These are phyloP conservation scores for Leccinum huronense DNA, from an alignment of 1,284 basidiomycete species.

Conservation along the genomic window DNA sequence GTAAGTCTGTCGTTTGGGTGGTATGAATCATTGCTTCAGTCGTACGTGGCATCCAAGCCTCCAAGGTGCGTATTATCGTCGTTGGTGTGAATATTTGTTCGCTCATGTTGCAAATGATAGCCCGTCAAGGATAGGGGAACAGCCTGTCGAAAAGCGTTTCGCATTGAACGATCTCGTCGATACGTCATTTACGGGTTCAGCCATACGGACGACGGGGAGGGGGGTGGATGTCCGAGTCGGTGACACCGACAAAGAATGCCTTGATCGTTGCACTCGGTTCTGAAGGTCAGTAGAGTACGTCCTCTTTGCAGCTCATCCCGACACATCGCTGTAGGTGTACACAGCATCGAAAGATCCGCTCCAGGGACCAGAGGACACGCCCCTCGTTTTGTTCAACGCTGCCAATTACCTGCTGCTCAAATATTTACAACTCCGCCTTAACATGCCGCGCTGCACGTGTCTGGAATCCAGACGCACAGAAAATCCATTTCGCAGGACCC, in stretches of 20 bases:
- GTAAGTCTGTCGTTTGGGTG: conserved; percentile 57
- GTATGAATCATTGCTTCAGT: conserved; percentile 64
- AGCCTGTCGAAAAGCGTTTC: conserved; percentile 64
- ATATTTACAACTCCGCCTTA: too few relatives aligned
- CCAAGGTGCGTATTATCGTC: conserved; percentile 39
- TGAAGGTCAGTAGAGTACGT: conserved; percentile 42
- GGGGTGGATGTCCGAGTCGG: conserved; percentile 57
- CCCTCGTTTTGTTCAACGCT: conserved; percentile 63
- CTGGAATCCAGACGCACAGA: too few relatives aligned
- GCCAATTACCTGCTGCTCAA: conserved; percentile 40
- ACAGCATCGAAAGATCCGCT: conserved; percentile 60
- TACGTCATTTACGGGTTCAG: conserved; percentile 64
- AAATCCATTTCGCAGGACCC: too few relatives aligned
- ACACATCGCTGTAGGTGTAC: conserved; percentile 46
- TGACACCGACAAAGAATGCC: conserved; percentile 54
- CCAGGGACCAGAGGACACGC: conserved; percentile 52
- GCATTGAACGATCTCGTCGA: conserved; percentile 61
- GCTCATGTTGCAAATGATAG: conserved; percentile 31
- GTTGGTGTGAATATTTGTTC: rapidly evolving
- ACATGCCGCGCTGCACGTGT: too few relatives aligned
- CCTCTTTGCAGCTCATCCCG: background rate
- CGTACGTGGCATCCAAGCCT: conserved; percentile 49
- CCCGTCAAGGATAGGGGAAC: conserved; percentile 68
- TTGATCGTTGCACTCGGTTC: conserved; percentile 64
- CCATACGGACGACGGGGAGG: conserved; percentile 65